These are phyloP conservation scores for Ormosia emarginata DNA, from an alignment of 306 rosid genomes.

Conservation along the genomic window DNA sequence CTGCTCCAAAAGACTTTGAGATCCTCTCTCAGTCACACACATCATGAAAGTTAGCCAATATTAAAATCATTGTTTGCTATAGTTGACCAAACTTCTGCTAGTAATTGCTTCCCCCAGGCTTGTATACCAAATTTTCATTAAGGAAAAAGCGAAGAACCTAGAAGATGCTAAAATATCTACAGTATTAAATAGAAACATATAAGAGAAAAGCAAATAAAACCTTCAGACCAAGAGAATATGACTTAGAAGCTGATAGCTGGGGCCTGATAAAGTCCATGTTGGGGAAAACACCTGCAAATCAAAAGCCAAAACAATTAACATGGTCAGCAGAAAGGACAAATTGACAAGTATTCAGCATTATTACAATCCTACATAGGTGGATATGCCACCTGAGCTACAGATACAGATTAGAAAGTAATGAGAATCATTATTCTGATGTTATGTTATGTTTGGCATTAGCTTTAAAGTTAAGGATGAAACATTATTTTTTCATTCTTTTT, in stretches of 20 bases:
- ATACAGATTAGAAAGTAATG: not conserved
- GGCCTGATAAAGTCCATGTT: conserved; percentile 38
- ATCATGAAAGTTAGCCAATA: not conserved
- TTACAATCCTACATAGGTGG: not conserved
- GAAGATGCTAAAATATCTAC: not conserved
- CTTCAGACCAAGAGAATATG: conserved; percentile 52
- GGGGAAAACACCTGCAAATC: conserved; percentile 45
- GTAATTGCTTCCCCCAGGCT: not conserved
- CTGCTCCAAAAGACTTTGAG: not conserved
- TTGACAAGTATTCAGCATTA: not conserved
- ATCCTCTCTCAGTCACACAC: not conserved
- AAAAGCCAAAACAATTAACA: not conserved
- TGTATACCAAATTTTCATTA: not conserved
- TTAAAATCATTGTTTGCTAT: not conserved
- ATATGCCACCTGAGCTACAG: not conserved
- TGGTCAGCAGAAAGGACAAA: not conserved
- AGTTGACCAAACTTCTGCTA: not conserved
- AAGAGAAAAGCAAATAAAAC: conserved; percentile 32
- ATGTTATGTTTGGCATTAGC: not conserved
- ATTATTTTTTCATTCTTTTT: too few species aligned
- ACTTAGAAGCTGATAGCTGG: conserved; percentile 44
- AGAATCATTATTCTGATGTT: not conserved
- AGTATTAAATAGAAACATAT: not conserved
- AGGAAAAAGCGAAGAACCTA: not conserved
- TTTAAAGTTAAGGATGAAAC: too few species aligned